Evolutionary conservation across 2,329 filamentous ascomycete species (phyloP), one percentile per base, ranked within the genome.

Genomic region (Trichoderma hamatum): DNA sequence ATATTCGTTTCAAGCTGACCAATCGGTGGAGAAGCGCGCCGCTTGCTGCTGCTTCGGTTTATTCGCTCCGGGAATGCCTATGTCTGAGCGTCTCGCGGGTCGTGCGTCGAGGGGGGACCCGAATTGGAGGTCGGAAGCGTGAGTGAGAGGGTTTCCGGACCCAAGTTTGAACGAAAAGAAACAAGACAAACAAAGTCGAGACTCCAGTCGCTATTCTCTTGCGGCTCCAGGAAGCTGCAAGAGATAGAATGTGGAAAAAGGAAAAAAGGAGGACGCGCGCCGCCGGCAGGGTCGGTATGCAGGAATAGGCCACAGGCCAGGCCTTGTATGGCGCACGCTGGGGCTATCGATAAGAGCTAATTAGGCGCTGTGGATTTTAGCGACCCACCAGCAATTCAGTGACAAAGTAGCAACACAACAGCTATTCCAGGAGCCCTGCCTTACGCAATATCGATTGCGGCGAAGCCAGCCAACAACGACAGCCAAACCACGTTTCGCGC

Each of bases 251-350:
- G 54, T 43, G 36, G 39, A 5, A 55, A 62, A 39, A 43, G 55
- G 52, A 59, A 46, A 65, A 58, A 63, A 49, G 68, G 54, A 39
- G 32, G 39, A 56, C 43, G 36, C 51, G 46, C 54, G 65, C 65
- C 39, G 55, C 67, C 68, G 68, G 68, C 68, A 69, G 61, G 55
- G 68, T 69, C 68, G 68, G 68, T 66, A 65, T 65, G 54, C 67
- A 65, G n/a, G 43, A 49, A 49, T 21, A 49, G 46, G 46, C 46
- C n/a, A 21, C 9, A 28, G 54, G 61, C 43, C 19, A 58, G 30
- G 56, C 52, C 54, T n/a, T 43, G 43, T 43, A 61, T 32, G 34
- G 56, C 43, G 46, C 56, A 61, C 43, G 9, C 63, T 30, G 64
- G 63, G 52, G 54, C 61, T 69, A 69, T 69, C 68, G 68, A 69